Evolutionary conservation across 2,329 filamentous ascomycete species (phyloP).

Genomic region (Fusarium paranaense): DNA sequence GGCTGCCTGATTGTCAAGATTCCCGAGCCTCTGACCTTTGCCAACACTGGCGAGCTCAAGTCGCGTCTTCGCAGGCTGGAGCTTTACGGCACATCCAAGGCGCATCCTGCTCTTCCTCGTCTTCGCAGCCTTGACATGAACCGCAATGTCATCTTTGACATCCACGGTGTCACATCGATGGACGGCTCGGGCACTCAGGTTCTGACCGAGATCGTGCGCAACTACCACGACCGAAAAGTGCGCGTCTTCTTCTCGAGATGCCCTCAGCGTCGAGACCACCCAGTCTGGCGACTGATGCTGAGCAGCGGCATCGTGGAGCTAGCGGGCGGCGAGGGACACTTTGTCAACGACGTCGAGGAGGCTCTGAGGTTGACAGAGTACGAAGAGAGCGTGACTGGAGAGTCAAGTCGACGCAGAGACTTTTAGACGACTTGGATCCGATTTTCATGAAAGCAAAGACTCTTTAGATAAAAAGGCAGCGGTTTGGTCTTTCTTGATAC

Average conservation of each 20-base stretch:
- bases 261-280: constrained; percentile 58
- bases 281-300: constrained; percentile 79
- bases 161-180: constrained; percentile 95
- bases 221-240: constrained; percentile 81
- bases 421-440: background rate
- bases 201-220: constrained; percentile 85
- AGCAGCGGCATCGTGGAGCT: constrained; percentile 86
- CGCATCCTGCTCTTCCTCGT: constrained; percentile 88
- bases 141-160: constrained; percentile 94
- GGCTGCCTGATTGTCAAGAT: constrained; percentile 97
- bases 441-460: background rate
- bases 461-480: background rate
- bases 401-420: constrained; percentile 34
- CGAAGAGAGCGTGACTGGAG: constrained; percentile 61
- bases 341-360: constrained; percentile 86
- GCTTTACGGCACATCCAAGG: constrained; percentile 85
- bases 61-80: constrained; percentile 85
- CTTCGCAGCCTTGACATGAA: constrained; percentile 84
- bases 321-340: constrained; percentile 81
- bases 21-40: constrained; percentile 94
- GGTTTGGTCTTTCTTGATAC: background rate
- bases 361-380: constrained; percentile 84
- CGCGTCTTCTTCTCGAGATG: constrained; percentile 78
- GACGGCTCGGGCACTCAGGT: constrained; percentile 96
- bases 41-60: constrained; percentile 94